A percentile compares a stretch with the other conserved stretches of the same genome.
Evolutionary conservation across 345 rosid genomes (phyloP).

Genomic region (Eutrema yunnanense): DNA sequence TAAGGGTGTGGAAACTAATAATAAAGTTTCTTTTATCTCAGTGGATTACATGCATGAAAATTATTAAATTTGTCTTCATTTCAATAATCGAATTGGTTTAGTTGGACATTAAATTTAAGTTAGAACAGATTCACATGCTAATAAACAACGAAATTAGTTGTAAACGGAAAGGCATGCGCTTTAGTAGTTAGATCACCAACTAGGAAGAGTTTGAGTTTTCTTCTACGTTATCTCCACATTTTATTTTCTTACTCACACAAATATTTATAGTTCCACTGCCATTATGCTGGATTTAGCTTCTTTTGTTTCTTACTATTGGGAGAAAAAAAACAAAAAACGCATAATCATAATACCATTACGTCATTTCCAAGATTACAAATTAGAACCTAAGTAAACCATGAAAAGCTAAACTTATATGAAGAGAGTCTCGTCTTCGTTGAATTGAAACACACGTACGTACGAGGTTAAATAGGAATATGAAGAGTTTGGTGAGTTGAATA

Average conservation of each 20-base stretch:
- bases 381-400: background rate
- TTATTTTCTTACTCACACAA: background rate
- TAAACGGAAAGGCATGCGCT: conserved; percentile 5
- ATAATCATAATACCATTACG: background rate
- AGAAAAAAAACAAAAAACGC: background rate
- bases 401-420: background rate
- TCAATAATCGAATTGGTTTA: background rate
- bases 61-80: background rate
- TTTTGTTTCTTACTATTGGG: background rate
- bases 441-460: background rate
- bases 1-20: background rate
- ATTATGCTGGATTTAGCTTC: background rate
- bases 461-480: background rate
- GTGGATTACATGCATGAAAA: background rate
- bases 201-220: conserved; percentile 20
- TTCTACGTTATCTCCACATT: conserved; percentile 13
- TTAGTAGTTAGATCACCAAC: conserved; percentile 18
- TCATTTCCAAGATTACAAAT: background rate
- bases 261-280: background rate
- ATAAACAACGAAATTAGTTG: background rate
- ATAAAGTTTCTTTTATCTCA: background rate
- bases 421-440: background rate
- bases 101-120: background rate
- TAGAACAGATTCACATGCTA: background rate
- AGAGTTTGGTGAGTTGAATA: background rate